A percentile compares a stretch with the other conserved stretches of the same genome.
Evolutionary conservation across 2,329 filamentous ascomycete species (phyloP).

Genomic region (Mycosphaerella sp.): DNA sequence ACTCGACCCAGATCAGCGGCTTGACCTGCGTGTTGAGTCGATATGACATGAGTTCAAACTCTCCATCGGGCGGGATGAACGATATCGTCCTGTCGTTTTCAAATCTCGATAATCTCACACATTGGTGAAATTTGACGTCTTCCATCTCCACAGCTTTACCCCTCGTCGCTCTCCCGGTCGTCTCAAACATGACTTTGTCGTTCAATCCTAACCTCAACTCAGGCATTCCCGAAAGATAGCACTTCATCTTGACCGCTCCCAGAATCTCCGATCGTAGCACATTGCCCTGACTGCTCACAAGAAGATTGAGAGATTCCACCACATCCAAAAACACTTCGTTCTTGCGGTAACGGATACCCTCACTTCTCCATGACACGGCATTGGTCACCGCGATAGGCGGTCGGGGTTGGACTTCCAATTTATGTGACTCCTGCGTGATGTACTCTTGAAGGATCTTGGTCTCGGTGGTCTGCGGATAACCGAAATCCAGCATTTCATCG

Average conservation of each 20-base stretch:
- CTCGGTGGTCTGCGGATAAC: constrained; percentile 97
- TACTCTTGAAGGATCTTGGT: constrained; percentile 95
- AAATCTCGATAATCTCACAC: constrained; percentile 88
- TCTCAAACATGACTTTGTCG: constrained; percentile 99
- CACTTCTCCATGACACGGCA: constrained; percentile 94
- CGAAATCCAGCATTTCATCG: constrained; percentile 99
- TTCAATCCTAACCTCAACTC: constrained; percentile 90
- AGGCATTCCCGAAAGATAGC: constrained; percentile 96
- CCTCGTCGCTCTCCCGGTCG: constrained; percentile 83
- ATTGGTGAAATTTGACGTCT: constrained; percentile 99
- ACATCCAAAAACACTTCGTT: constrained; percentile 99
- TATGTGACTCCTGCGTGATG: constrained; percentile 98
- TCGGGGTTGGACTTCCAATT: constrained; percentile 90
- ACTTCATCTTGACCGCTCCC: constrained; percentile 99
- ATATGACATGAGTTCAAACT: constrained; percentile 99
- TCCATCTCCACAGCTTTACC: constrained; percentile 99
- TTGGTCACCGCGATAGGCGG: constrained; percentile 98
- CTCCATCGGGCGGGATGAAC: constrained; percentile 96
- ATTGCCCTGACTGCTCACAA: constrained; percentile 90
- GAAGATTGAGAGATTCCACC: constrained; percentile 89
- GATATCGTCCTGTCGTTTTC: constrained; percentile 98
- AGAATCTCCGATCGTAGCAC: constrained; percentile 94
- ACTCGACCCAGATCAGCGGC: constrained; percentile 97
- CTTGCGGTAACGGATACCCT: constrained; percentile 97
- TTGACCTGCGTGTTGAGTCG: constrained; percentile 98